Base-by-base conservation (phyloP, 164 flowering plant genomes). In the Magnolia changhungtana region DNA sequence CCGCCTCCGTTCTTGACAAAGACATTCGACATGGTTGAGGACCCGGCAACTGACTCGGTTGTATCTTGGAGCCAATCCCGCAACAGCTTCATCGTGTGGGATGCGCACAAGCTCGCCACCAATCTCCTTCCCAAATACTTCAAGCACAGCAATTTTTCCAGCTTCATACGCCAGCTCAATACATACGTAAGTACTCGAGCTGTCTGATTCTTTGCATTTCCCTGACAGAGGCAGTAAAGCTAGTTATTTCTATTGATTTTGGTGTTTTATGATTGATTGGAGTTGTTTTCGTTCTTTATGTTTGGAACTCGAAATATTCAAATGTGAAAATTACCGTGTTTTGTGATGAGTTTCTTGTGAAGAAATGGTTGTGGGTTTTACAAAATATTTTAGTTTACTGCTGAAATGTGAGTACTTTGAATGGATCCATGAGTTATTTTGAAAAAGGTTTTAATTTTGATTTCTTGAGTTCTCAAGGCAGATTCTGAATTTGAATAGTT, bases 81-180 rank as follows among this genome's bases (percentile, higher is more conserved):
- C 1, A 73, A 76, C 5, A 90, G 94, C 78, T 92, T 92, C 81
- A 61, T 90, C 18, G 91, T 92, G 55, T 85, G 91, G 92, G 94
- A 92, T 63, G 80, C 80, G 1, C 86, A 86, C 73, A 81, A 77
- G 52, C 86, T 92, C 76, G 82, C 91, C 5, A 70, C 67, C 10
- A 72, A 52, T 61, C 80, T 92, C 29, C 89, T 92, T 31, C 96
- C 91, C 70, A 84, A 76, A 65, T 86, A 83, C 77, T 92, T 92
- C 88, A 92, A 92, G 89, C 94, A 92, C 83, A 79, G 73, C 21
- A 91, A 91, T 71, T 90, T 90, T 85, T 89, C 91, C 58, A 91
- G 93, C 87, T 91, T 91, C 83, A 79, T 91, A 67, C 88, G 93
- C 69, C 93, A 90, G 80, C 91, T 90, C 78, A 91, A 90, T 77